These are phyloP conservation scores for Lactarius hengduanensis DNA, from an alignment of 768 basidiomycete species.

Conservation along the genomic window DNA sequence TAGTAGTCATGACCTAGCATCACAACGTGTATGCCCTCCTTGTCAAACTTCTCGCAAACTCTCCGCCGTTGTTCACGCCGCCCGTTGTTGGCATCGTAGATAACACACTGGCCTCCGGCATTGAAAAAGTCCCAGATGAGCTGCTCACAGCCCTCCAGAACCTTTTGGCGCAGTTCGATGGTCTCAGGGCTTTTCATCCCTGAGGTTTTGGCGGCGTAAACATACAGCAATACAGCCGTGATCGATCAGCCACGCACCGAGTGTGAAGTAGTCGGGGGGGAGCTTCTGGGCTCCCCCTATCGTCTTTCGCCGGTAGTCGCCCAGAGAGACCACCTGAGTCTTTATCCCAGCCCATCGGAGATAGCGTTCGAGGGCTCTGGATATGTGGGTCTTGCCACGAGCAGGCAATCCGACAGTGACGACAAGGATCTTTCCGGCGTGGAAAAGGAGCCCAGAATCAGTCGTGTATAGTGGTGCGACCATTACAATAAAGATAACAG, in stretches of 20 bases:
- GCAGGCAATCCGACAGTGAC: constrained; percentile 92
- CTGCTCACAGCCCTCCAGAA: constrained; percentile 83
- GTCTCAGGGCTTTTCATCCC: constrained; percentile 84
- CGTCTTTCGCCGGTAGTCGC: constrained; percentile 89
- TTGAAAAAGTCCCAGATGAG: constrained; percentile 87
- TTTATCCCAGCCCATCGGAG: constrained; percentile 98
- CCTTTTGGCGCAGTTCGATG: constrained; percentile 65
- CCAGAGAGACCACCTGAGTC: constrained; percentile 90
- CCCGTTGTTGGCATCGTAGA: constrained; percentile 98
- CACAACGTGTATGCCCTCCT: constrained; percentile 86
- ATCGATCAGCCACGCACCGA: constrained; percentile 49
- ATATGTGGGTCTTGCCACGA: constrained; percentile 95
- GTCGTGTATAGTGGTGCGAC: constrained; percentile 96
- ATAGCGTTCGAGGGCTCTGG: constrained; percentile 93
- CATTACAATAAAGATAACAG: constrained; percentile 44
- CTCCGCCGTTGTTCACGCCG: constrained; percentile 61
- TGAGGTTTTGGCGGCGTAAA: constrained; percentile 20
- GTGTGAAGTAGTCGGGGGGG: constrained; percentile 89
- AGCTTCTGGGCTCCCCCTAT: constrained; percentile 86
- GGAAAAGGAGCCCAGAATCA: constrained; percentile 79
- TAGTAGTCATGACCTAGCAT: constrained; percentile 65
- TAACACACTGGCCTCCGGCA: constrained; percentile 89
- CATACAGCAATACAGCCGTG: constrained; percentile 7
- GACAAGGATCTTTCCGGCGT: constrained; percentile 94
- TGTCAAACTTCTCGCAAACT: constrained; percentile 83